These are phyloP conservation scores for Mortierella sp. DNA, from an alignment of 371 early-diverging fungal species.

Conservation along the genomic window DNA sequence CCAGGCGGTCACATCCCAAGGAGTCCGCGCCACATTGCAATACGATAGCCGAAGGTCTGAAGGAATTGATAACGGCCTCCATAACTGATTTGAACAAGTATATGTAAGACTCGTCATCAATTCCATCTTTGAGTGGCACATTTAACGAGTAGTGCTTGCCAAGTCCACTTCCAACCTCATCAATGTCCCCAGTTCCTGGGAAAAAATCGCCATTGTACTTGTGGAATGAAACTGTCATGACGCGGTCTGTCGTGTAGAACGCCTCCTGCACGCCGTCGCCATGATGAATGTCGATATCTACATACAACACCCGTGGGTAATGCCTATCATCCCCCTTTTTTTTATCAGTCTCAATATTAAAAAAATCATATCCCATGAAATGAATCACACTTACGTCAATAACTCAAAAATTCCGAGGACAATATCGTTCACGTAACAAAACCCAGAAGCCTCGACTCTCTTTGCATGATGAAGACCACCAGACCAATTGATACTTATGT, in stretches of 20 bases:
- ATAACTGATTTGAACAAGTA: conserved; percentile 90
- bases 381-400: conserved; percentile 67
- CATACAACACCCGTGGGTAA: conserved; percentile 89
- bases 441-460: conserved; percentile 92
- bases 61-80: conserved; percentile 81
- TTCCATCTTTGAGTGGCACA: conserved; percentile 93
- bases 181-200: conserved; percentile 92
- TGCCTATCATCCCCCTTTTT: conserved; percentile 58
- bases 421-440: conserved; percentile 97
- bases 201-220: conserved; percentile 96
- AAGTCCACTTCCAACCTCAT: conserved; percentile 79
- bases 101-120: conserved; percentile 88
- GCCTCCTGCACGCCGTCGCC: conserved; percentile 98
- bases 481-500: conserved; percentile 95
- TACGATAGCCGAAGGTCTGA: conserved; percentile 88
- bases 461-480: conserved; percentile 98
- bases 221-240: conserved; percentile 95
- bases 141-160: conserved; percentile 92
- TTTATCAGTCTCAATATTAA: not conserved
- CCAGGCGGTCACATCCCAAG: conserved; percentile 91
- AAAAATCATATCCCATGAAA: not conserved
- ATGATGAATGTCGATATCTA: conserved; percentile 98
- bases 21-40: conserved; percentile 98
- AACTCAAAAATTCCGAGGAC: conserved; percentile 92
- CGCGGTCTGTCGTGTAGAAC: conserved; percentile 91